phyloP scores from a whole-genome alignment of 441 rosid genomes.

The Omphalea diandra region DNA sequence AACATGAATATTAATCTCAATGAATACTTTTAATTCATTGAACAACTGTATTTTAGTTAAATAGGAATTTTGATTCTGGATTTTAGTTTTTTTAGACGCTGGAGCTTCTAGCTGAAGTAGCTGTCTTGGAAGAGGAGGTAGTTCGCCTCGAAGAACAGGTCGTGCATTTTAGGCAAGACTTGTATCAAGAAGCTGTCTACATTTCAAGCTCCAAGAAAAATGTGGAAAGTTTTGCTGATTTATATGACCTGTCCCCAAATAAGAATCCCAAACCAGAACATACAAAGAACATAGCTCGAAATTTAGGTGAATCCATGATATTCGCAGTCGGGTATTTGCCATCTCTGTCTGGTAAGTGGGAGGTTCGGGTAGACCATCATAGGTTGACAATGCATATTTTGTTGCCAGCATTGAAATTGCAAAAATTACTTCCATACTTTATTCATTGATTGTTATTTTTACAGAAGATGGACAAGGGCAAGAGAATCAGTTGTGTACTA shows the following conservation, averaged over 20 bases:
- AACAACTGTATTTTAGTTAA: neutral
- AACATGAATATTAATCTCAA: neutral
- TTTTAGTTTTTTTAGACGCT: conserved; percentile 52
- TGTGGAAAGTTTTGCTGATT: conserved; percentile 33
- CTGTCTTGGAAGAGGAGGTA: conserved; percentile 89
- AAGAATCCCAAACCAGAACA: conserved; percentile 35
- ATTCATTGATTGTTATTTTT: neutral
- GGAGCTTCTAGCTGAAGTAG: conserved; percentile 93
- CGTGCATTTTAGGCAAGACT: conserved; percentile 60
- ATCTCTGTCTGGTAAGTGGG: conserved; percentile 36
- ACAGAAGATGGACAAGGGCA: conserved; percentile 39
- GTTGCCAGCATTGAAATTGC: neutral
- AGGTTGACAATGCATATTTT: neutral
- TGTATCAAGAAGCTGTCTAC: conserved; percentile 74
- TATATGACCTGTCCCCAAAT: conserved; percentile 21
- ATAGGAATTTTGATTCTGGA: conserved; percentile 18
- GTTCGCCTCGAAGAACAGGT: conserved; percentile 79
- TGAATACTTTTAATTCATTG: neutral
- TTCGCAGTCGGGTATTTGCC: conserved; percentile 23
- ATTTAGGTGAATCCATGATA: conserved; percentile 24
- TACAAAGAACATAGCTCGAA: conserved; percentile 27
- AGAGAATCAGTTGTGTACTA: conserved; percentile 38
- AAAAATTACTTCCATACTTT: neutral
- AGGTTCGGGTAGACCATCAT: neutral
- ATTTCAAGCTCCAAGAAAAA: conserved; percentile 58